A percentile compares a stretch with the other conserved stretches of the same genome.
Evolutionary conservation across 169 alveolate species (phyloP).

Genomic region (Plasmodium adleri): DNA sequence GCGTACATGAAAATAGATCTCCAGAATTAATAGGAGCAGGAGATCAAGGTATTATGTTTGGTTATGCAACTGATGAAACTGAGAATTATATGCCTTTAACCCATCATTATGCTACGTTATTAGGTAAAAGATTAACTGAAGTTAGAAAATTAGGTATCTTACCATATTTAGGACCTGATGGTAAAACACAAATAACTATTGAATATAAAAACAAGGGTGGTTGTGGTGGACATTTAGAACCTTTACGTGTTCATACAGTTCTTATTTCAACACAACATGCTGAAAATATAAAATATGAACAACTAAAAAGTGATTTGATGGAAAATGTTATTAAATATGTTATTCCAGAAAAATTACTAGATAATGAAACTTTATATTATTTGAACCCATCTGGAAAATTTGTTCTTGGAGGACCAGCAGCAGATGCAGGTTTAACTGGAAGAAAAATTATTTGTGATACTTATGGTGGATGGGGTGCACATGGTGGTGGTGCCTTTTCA

Average conservation of each 20-base stretch:
- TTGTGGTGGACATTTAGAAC: constrained; percentile 92
- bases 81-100: constrained; percentile 97
- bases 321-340: constrained; percentile 95
- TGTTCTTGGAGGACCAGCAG: constrained; percentile 99
- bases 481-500: constrained; percentile 99
- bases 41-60: constrained; percentile 99
- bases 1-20: constrained; percentile 94
- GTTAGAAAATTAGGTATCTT: constrained; percentile 92
- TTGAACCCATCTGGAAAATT: constrained; percentile 98
- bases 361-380: constrained; percentile 94
- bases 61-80: constrained; percentile 99
- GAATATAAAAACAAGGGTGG: constrained; percentile 87
- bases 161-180: constrained; percentile 99
- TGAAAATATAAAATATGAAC: constrained; percentile 84
- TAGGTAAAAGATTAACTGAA: constrained; percentile 95
- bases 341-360: constrained; percentile 94
- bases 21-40: constrained; percentile 90
- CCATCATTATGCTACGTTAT: constrained; percentile 95
- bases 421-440: constrained; percentile 99
- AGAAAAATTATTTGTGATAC: constrained; percentile 99
- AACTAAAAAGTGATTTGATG: constrained; percentile 89
- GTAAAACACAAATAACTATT: constrained; percentile 97
- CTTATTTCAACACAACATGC: constrained; percentile 94
- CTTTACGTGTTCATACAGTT: constrained; percentile 95
- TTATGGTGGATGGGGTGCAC: constrained; percentile 99